phyloP scores from a whole-genome alignment of 352 stramenopile species.

The Aphanomyces cochlioides region DNA sequence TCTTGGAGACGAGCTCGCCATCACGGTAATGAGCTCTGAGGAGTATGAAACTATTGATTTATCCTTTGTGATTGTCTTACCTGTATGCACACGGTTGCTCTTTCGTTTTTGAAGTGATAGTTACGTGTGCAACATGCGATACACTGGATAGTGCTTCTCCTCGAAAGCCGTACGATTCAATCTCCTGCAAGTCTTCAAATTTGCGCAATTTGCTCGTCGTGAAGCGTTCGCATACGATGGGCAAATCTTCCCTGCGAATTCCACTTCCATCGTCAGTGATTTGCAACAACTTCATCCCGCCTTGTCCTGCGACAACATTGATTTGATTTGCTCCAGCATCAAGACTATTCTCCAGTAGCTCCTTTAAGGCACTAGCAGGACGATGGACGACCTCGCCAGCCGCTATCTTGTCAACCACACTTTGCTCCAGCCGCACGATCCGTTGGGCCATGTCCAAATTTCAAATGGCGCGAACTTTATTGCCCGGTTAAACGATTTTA shows the following conservation, averaged over 20 bases:
- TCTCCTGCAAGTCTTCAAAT: slow-evolving; percentile 93
- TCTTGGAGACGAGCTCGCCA: slow-evolving; percentile 78
- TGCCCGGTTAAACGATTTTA: not conserved
- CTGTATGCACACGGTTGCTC: slow-evolving; percentile 78
- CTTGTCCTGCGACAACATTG: slow-evolving; percentile 68
- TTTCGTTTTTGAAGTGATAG: slow-evolving; percentile 83
- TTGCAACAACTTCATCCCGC: slow-evolving; percentile 91
- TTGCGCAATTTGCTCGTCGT: slow-evolving; percentile 95
- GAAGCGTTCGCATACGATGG: slow-evolving; percentile 96
- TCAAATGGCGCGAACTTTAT: not conserved
- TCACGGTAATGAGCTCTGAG: slow-evolving; percentile 90
- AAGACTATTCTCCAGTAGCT: slow-evolving; percentile 98
- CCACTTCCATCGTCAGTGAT: slow-evolving; percentile 95
- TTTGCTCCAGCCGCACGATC: slow-evolving; percentile 84
- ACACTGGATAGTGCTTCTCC: slow-evolving; percentile 98
- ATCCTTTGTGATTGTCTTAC: slow-evolving; percentile 32
- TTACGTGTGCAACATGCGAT: slow-evolving; percentile 91
- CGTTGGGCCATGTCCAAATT: not conserved
- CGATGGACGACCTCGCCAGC: slow-evolving; percentile 95
- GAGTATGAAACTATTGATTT: not conserved
- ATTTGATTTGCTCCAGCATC: slow-evolving; percentile 92
- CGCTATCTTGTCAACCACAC: slow-evolving; percentile 95
- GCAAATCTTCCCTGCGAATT: slow-evolving; percentile 89
- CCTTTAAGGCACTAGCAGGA: slow-evolving; percentile 93
- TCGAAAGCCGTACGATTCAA: slow-evolving; percentile 97